Conservation (phyloP, 106 monocot species). For the Allium cepa region DNA sequence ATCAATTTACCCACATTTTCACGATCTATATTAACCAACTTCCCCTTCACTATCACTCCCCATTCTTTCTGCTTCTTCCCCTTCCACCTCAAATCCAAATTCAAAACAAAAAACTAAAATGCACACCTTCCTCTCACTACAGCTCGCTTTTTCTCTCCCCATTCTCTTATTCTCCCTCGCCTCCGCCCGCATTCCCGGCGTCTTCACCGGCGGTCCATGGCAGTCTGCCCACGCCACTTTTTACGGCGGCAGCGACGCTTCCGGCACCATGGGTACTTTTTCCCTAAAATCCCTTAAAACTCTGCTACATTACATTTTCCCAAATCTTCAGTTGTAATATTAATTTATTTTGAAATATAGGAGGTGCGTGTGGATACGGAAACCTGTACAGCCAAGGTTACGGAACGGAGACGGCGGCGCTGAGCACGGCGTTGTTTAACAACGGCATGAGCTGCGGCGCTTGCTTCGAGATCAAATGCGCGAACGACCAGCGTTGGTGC, state of each 20-base stretch:
- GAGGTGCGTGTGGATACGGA: conserved; percentile 70
- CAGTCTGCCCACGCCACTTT: conserved; percentile 88
- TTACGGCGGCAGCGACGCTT: conserved; percentile 92
- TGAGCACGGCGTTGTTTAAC: conserved; percentile 74
- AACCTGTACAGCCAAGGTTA: conserved; percentile 49
- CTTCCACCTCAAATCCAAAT: background rate
- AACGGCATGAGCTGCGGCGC: conserved; percentile 53
- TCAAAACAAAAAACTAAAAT: background rate
- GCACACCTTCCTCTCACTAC: conserved; percentile 2
- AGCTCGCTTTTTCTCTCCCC: background rate
- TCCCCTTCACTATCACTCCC: background rate
- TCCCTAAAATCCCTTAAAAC: background rate
- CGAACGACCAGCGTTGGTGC: conserved; percentile 55
- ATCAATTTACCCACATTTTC: no score
- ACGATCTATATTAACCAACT: background rate
- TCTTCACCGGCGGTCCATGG: conserved; percentile 57
- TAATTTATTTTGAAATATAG: conserved; percentile 12
- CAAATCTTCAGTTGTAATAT: background rate
- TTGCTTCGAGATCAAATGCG: conserved; percentile 68
- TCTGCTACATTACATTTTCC: background rate
- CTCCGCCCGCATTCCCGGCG: conserved; percentile 61
- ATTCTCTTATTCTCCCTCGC: background rate
- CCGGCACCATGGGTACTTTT: conserved; percentile 81
- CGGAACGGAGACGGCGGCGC: conserved; percentile 51
- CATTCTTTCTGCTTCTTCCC: background rate